These are phyloP conservation scores for Suhomyces ambrosiae DNA, from an alignment of 1,139 yeast species.

Conservation along the genomic window DNA sequence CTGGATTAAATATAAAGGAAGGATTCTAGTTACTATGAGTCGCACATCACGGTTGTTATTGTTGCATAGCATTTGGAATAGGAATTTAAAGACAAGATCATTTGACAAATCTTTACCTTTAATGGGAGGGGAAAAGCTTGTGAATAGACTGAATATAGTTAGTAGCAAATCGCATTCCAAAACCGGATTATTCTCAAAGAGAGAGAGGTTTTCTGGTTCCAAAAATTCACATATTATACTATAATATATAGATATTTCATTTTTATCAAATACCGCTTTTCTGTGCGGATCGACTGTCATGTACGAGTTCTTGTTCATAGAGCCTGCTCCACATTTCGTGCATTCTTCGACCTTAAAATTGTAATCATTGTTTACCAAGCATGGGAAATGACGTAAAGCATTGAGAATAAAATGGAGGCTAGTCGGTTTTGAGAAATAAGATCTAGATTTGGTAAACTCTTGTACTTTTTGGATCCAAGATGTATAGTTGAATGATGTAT, in stretches of 20 bases:
- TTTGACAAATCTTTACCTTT: constrained; percentile 16
- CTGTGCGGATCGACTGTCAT: constrained; percentile 25
- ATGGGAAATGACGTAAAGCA: constrained; percentile 47
- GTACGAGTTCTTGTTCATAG: constrained; percentile 27
- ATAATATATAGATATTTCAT: constrained; percentile 26
- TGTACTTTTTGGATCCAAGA: constrained; percentile 30
- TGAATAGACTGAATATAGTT: constrained; percentile 48
- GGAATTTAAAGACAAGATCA: constrained; percentile 27
- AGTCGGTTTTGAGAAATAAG: constrained; percentile 10
- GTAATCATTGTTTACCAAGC: constrained; percentile 38
- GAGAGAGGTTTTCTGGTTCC: constrained; percentile 7
- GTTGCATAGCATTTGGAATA: constrained; percentile 23
- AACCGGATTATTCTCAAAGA: constrained; percentile 25
- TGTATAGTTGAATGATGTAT: constrained; percentile 14
- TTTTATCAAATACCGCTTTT: constrained; percentile 24
- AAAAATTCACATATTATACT: constrained; percentile 26
- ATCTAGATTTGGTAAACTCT: background rate
- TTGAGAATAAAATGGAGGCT: constrained; percentile 33
- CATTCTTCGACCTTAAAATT: constrained; percentile 38
- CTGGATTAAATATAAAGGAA: constrained; percentile 47
- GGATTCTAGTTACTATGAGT: constrained; percentile 46
- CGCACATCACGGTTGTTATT: constrained; percentile 54
- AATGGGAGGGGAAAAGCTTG: constrained; percentile 33
- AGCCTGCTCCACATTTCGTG: constrained; percentile 38
- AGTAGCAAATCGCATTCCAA: constrained; percentile 47